Percentiles rank a stretch among this genome's conserved stretches.
These are phyloP conservation scores for Nicotiana tomentosiformis DNA, from an alignment of 257 asterid genomes.

Conservation along the genomic window DNA sequence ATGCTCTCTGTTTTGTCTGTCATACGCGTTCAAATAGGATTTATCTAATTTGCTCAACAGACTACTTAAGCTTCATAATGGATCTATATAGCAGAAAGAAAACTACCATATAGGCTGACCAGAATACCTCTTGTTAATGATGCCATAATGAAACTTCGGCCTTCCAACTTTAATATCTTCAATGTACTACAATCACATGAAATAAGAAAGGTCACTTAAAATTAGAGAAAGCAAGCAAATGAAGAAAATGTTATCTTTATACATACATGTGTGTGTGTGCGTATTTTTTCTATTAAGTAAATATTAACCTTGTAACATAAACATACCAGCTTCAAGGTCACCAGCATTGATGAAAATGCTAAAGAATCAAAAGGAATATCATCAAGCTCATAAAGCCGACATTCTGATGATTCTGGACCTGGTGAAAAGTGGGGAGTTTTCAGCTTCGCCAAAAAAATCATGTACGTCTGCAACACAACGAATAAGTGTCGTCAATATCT, in stretches of 20 bases:
- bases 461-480: conserved; percentile 61
- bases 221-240: background rate
- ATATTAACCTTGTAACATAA: background rate
- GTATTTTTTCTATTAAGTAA: background rate
- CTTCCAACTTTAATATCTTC: conserved; percentile 71
- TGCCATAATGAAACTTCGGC: conserved; percentile 82
- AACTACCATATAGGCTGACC: background rate
- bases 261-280: background rate
- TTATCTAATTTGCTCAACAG: background rate
- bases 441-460: conserved; percentile 85
- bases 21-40: background rate
- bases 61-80: background rate
- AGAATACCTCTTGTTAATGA: conserved; percentile 76
- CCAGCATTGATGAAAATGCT: conserved; percentile 92
- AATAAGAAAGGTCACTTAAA: conserved; percentile 1
- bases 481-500: background rate
- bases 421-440: conserved; percentile 78
- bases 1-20: background rate
- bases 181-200: conserved; percentile 42
- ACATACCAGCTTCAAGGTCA: conserved; percentile 72
- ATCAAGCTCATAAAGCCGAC: conserved; percentile 61
- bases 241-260: background rate
- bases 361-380: conserved; percentile 87
- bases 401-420: conserved; percentile 89
- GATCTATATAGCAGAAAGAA: background rate